These are phyloP conservation scores for Paracoccidioides brasiliensis DNA, from an alignment of 2,329 filamentous ascomycete species.

Conservation along the genomic window DNA sequence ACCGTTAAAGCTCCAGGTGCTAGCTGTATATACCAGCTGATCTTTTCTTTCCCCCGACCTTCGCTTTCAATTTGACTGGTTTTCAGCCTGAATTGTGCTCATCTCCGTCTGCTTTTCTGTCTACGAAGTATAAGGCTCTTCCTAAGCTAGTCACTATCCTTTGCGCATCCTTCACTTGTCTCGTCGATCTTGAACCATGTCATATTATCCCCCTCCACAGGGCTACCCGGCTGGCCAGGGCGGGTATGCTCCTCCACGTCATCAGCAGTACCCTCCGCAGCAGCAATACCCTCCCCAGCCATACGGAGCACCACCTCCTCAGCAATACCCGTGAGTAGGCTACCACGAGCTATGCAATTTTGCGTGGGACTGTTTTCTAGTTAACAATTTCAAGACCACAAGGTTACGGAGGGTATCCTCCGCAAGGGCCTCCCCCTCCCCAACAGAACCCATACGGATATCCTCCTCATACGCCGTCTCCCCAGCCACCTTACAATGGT, in stretches of 20 bases:
- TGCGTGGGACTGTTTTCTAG: neutral
- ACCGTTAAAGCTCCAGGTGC: neutral
- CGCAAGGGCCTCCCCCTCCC: slow-evolving; percentile 22
- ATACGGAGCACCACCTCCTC: slow-evolving; percentile 24
- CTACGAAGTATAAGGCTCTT: neutral
- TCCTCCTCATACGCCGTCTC: slow-evolving; percentile 32
- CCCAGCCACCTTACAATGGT: slow-evolving; percentile 21
- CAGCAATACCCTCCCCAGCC: slow-evolving; percentile 21
- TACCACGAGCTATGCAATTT: neutral
- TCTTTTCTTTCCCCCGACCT: neutral
- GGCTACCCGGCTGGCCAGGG: slow-evolving; percentile 40
- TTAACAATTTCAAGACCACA: slow-evolving; percentile 4
- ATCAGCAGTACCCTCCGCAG: slow-evolving; percentile 32
- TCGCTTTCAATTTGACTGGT: neutral
- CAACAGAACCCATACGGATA: slow-evolving; percentile 28
- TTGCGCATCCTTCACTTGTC: slow-evolving; percentile 3
- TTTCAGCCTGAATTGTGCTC: neutral
- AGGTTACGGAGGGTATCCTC: slow-evolving; percentile 7
- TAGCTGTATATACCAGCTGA: neutral
- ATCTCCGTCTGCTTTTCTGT: neutral
- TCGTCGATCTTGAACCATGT: slow-evolving; percentile 35
- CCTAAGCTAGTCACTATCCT: neutral
- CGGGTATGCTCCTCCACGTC: slow-evolving; percentile 40
- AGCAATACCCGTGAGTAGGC: slow-evolving; percentile 29
- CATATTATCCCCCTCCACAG: slow-evolving; percentile 48